Base-by-base conservation (phyloP, 169 alveolate genomes). In the Plasmodium fragile region DNA sequence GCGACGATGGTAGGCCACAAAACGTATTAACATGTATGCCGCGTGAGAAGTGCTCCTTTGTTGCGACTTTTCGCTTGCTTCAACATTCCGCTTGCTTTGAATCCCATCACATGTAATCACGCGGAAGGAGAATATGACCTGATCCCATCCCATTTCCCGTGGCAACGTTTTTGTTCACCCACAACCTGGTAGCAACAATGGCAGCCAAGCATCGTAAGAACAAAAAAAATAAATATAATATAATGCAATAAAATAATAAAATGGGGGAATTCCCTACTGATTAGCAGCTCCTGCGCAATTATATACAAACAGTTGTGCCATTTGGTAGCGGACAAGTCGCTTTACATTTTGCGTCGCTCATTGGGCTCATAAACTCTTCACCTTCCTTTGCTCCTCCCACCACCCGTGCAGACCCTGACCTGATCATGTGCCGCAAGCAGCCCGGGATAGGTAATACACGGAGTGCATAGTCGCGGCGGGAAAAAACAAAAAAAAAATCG, bases 341-440 rank as follows among this genome's bases (percentile, higher is more conserved):
- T 25, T 65, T 65, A 4, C 18, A 25, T 65, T 65, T 65, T 65
- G 36, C 22, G 59, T 4, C 79, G 10, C 18, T 30, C 41, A 10
- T 70, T 73, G 18, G 45, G 16, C 55, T 6, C 55, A 34, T 2
- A 73, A 73, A 73, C 43, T 11, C 2, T 22, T 34, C 81, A n/a
- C 36, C 36, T 3, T n/a, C 6, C 45, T 81, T 28, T 81, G 49
- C n/a, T 41, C 22, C 71, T 5, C 81, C 81, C 52, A 5, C 30
- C 13, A 41, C 79, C 25, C 8, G 7, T 53, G 41, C 43, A 84
- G 97, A 97, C 83, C 99, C 99, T 32, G 99, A 98, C 95, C 94
- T 99, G 92, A 97, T 99, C 41, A 98, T 99, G 99, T 99, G 99
- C 96, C 96, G 99, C 84, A 99, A 98, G 93, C 99, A 99, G 83